Base-by-base conservation (phyloP, 805 yeast genomes). In the Nakazawaea populi region DNA sequence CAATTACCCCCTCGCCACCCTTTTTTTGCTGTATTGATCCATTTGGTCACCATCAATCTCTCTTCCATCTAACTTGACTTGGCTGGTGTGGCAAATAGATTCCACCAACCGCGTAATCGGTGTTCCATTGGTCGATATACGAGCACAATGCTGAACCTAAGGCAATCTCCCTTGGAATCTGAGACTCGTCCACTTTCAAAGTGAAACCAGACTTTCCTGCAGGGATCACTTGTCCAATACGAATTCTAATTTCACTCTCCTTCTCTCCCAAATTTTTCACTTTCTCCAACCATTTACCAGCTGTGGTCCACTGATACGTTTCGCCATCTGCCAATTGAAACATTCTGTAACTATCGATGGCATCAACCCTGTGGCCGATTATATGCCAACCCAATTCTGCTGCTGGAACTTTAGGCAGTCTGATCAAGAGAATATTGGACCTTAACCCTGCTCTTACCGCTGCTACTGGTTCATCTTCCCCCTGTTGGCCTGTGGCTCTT, bases 111-210 rank as follows among this genome's bases (percentile, higher is more conserved):
- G 76, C 77, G 38, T 76, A 63, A 53, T 70, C 69, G 28, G 87
- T 81, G 58, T 79, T 82, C 88, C 88, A 83, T 52, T 81, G 87
- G 59, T 83, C 88, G 52, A 83, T 74, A 59, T 69, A 77, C 42
- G 85, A 79, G 52, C 81, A 77, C 53, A 83, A 64, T 4, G 86
- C 87, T 7, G 83, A 74, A 12, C 81, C 66, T 18, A 82, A 61
- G 1, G 85, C 87, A 66, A 82, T 57, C 55, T 80, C 86, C 45
- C 76, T 66, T n/a, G 79, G 73, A 36, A 82, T 75, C 59, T 79
- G 75, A 32, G 75, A 48, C 57, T 77, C 82, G 60, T 82, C 85
- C 39, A 81, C 69, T 51, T 64, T 65, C 44, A 83, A 60, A 44
- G 79, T 79, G 65, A 83, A 82, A 5, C 86, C 86, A 36, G 71